Percentiles rank a stretch among this genome's conserved stretches.
These are phyloP conservation scores for Cordyceps farinosa DNA, from an alignment of 2,329 filamentous ascomycete genomes.

Conservation along the genomic window DNA sequence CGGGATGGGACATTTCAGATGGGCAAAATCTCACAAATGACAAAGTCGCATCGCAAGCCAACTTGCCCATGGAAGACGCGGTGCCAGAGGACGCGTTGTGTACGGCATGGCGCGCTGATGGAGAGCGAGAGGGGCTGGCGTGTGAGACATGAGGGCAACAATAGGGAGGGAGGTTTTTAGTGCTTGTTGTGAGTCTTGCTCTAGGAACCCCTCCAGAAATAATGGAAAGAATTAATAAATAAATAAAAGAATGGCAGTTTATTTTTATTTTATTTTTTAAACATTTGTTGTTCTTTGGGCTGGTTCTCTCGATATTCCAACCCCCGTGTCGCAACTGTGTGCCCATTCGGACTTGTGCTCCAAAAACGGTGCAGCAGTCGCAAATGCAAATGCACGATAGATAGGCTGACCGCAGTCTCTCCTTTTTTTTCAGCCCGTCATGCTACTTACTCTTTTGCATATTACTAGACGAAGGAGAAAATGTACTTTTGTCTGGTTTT, in stretches of 20 bases:
- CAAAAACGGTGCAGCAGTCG: no score
- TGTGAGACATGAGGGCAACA: conserved; percentile 12
- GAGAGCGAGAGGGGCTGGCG: not conserved
- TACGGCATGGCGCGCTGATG: not conserved
- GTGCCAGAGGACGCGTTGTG: not conserved
- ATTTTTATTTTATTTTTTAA: not conserved
- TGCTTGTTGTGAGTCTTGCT: not conserved
- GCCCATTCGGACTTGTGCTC: no score
- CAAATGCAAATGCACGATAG: no score
- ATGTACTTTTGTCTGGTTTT: no score
- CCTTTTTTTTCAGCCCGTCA: no score
- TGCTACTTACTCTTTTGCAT: no score
- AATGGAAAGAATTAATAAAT: not conserved
- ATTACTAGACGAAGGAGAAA: no score
- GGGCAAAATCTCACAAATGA: not conserved
- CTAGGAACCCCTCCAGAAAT: not conserved
- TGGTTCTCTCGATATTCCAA: not conserved
- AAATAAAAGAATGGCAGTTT: not conserved
- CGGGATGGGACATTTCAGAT: not conserved
- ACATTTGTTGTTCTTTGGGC: not conserved
- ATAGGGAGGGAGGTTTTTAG: not conserved
- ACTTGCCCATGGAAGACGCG: not conserved
- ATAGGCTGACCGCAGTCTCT: no score
- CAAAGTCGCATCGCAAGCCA: not conserved
- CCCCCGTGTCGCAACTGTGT: not conserved